Percentiles rank a stretch among this genome's conserved stretches.
These are phyloP conservation scores for Tolypocladium pustulatum DNA, from an alignment of 2,329 filamentous ascomycete species.

Conservation along the genomic window DNA sequence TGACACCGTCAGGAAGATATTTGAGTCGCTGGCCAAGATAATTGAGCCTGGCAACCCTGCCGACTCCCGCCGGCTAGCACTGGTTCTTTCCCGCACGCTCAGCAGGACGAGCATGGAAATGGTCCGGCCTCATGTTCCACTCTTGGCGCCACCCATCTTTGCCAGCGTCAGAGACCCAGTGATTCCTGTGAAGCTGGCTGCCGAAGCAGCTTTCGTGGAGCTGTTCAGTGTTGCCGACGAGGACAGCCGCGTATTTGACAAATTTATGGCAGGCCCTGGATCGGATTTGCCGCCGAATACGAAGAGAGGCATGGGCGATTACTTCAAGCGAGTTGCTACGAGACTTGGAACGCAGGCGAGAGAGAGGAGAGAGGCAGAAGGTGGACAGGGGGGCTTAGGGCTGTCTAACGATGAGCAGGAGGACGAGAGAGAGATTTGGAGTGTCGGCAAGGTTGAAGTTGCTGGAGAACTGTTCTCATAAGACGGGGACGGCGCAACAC, in stretches of 20 bases:
- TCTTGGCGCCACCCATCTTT: slow-evolving; percentile 79
- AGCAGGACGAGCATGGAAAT: slow-evolving; percentile 70
- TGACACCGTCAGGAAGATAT: slow-evolving; percentile 68
- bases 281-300: slow-evolving; percentile 57
- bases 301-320: slow-evolving; percentile 89
- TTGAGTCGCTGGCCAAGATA: slow-evolving; percentile 64
- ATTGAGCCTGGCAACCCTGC: slow-evolving; percentile 69
- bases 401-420: slow-evolving; percentile 85
- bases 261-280: slow-evolving; percentile 65
- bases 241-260: slow-evolving; percentile 78
- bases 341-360: slow-evolving; percentile 77
- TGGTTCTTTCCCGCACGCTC: slow-evolving; percentile 82
- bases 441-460: slow-evolving; percentile 80
- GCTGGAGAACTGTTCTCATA: slow-evolving; percentile 47
- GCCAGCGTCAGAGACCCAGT: slow-evolving; percentile 80
- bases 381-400: slow-evolving; percentile 75
- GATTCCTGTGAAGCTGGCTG: slow-evolving; percentile 90
- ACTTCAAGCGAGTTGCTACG: slow-evolving; percentile 88
- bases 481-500: slow-evolving; percentile 12
- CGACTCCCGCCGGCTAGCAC: slow-evolving; percentile 74
- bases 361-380: slow-evolving; percentile 85
- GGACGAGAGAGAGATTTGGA: slow-evolving; percentile 93
- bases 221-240: slow-evolving; percentile 86
- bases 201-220: slow-evolving; percentile 86
- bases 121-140: slow-evolving; percentile 67